phyloP scores from a whole-genome alignment of 139 green algal genomes.

The Eudorina sp. region DNA sequence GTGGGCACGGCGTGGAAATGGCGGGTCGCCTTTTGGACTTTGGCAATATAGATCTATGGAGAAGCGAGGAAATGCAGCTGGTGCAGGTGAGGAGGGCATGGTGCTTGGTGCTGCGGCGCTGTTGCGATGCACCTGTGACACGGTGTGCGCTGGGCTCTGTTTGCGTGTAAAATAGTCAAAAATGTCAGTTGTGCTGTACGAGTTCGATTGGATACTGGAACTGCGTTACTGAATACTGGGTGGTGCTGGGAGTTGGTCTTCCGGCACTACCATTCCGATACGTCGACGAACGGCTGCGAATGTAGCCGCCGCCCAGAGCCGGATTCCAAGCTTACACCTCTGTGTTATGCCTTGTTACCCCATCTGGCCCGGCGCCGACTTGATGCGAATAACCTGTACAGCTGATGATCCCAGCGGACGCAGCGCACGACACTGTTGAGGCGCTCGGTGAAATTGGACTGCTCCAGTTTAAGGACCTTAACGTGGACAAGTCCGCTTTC shows the following conservation, averaged over 20 bases:
- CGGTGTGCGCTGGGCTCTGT: background rate
- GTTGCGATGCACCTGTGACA: slow-evolving; percentile 15
- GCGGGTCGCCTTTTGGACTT: slow-evolving; percentile 53
- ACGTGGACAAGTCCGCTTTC: slow-evolving; percentile 92
- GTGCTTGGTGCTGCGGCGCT: no score
- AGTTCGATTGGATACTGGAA: no score
- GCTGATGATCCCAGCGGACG: slow-evolving; percentile 97
- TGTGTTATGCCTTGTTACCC: no score
- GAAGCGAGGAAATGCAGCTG: slow-evolving; percentile 96
- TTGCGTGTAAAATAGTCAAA: no score
- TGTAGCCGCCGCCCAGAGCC: no score
- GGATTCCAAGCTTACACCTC: no score
- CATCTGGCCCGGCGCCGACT: background rate
- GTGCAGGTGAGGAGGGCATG: slow-evolving; percentile 83
- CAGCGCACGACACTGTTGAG: slow-evolving; percentile 92
- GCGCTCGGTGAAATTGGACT: slow-evolving; percentile 91
- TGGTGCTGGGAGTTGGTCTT: no score
- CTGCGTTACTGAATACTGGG: no score
- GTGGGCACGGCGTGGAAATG: slow-evolving; percentile 25
- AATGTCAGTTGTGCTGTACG: no score
- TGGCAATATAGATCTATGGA: slow-evolving; percentile 81
- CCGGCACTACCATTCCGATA: no score
- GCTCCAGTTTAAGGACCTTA: slow-evolving; percentile 96
- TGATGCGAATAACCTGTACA: slow-evolving; percentile 59
- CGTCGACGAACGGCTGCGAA: no score